Base-by-base conservation (phyloP, 768 basidiomycete species). In the Boletus pseudo-olivaceus region DNA sequence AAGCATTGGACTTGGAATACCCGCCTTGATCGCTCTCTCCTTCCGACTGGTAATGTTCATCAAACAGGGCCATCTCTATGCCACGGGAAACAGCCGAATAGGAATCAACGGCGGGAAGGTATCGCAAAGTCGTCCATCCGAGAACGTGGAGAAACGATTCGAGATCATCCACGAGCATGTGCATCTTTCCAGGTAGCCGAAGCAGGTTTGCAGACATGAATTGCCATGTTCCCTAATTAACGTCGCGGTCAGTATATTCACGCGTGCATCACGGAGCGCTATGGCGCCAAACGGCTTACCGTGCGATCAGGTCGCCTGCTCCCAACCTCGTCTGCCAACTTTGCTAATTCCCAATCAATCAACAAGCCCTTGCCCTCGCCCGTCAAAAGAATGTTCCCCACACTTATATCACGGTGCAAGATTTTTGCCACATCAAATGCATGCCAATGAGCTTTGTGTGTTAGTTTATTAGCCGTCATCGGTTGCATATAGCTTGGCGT, bases 141-240 rank as follows among this genome's bases (percentile, higher is more conserved):
- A 53, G 30, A 14, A 56, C 29, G 19, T 63, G 59, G 10, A 60
- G 37, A 49, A 72, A 69, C 0, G 72, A 73, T 46, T 73, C 66
- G 11, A 73, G 43, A 41, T 73, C 70, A 34, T 73, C 69, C 27
- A 61, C 51, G 34, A 70, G 47, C 0, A 35, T 40, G 30, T 69
- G 69, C 4, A 40, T 15, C 19, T 62, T 64, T 12, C 26, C 23
- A 10, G 59, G 48, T 3, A 7, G 12, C 11, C 1, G 9, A 26
- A 44, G 30, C 1, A 17, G 6, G 5, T 37, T 37, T 37, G 37
- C 37, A 37, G n/a, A 37, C 17, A n/a, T 37, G 14, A 37, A 37
- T 17, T 37, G 17, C 17, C 35, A 37, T 37, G 35, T 37, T n/a
- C n/a, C 17, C 37, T n/a, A 37, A 9, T n/a, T 1, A 5, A n/a